Base-by-base conservation (phyloP, 2,329 filamentous ascomycete genomes). In the Cylindrodendrum hubeiense region DNA sequence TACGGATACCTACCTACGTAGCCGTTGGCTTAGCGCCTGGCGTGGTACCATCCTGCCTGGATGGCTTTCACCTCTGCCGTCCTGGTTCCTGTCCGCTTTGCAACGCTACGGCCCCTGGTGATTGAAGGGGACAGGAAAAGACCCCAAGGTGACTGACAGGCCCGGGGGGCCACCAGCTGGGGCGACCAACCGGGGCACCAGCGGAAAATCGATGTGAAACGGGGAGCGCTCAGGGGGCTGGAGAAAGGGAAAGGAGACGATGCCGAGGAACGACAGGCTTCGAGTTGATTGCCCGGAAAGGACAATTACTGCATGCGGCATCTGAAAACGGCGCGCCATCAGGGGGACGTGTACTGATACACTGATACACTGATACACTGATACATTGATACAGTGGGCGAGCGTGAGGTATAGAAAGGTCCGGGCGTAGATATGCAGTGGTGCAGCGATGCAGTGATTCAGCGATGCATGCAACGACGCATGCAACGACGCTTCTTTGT, bases 171-270 rank as follows among this genome's bases (percentile, higher is more conserved):
- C n/a, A n/a, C n/a, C 28, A 60, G 34, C 49, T 51, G 37, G n/a
- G n/a, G 15, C 44, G 21, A 43, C 53, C 60, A 63, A 58, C 60
- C 60, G 30, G 37, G 37, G 43, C 33, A 56, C 47, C 44, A 46
- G 43, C 24, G 46, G 46, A 34, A 57, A 58, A 50, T 47, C 37
- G 37, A 58, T 39, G 24, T 63, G 60, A 63, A 63, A 63, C 54
- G 26, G 46, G 41, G 28, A n/a, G 37, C 37, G 17, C 49, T 43
- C 34, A 53, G 54, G 41, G 49, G 34, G 37, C 47, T 50, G 26
- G 47, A 44, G 49, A 50, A 41, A 33, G 19, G 43, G 52, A 52
- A 57, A 54, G 41, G 55, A 59, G 60, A 49, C 41, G 19, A 47
- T 43, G 51, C 47, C 28, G 60, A 58, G 54, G 54, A 37, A 43